Base-by-base conservation (phyloP, 495 filamentous ascomycete species). In the Aspergillus asperescens region DNA sequence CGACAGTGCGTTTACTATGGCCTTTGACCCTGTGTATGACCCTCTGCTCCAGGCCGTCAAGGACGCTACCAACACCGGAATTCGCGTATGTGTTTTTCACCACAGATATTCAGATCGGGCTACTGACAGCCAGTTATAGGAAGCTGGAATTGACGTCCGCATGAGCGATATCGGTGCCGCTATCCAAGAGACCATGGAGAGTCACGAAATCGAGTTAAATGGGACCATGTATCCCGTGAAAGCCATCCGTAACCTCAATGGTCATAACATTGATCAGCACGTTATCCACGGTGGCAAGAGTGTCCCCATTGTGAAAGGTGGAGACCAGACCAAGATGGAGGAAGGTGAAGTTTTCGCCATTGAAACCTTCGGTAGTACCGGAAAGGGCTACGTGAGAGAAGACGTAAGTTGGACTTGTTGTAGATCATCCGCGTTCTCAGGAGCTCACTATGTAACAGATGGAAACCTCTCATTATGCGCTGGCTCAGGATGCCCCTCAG, bases 311-410 rank as follows among this genome's bases (percentile, higher is more conserved):
- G 87, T 95, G 24, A 94, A 94, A 74, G 81, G 78, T 50, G 76
- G 73, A 49, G 86, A 90, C 58, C 77, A 79, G 59, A 91, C 87
- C 28, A 90, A 87, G 72, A 96, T 96, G 90, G 90, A 95, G 74
- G 90, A 95, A 67, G 89, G 89, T 19, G 90, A 96, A 62, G 81
- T 87, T 10, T 96, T 92, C 64, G 90, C 90, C 38, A 94, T 96
- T 56, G 90, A 95, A 68, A 95, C 90, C 7, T 96, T 95, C 60
- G 90, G 90, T 43, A 92, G 85, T 73, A 96, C 90, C 49, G 90
- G 90, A 58, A 91, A 89, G 67, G 90, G 86, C 44, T 84, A 85
- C 64, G 84, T 95, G 43, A 73, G 81, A 58, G 89, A 94, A 62
- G 87, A 94, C 64, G 84, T 89, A 48, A 55, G 74, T 70, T 9